Evolutionary conservation across 257 asterid species (phyloP).

Genomic region (Solanum virginianum): DNA sequence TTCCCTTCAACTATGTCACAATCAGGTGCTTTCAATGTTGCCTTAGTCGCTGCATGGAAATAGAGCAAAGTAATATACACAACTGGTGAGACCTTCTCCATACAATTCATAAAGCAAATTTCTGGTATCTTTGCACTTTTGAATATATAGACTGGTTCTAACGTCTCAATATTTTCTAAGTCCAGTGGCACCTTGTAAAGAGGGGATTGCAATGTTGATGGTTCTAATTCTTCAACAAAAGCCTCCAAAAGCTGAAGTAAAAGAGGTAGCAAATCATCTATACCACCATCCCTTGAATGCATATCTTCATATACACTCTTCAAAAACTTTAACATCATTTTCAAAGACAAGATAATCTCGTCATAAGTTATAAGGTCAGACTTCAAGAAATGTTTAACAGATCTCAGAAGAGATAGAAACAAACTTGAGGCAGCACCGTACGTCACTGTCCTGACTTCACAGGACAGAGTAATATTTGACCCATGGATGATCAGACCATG

Average conservation of each 20-base stretch:
- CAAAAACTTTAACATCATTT: constrained; percentile 40
- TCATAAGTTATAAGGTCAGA: constrained; percentile 32
- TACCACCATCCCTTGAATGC: constrained; percentile 15
- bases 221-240: constrained; percentile 45
- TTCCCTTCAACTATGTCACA: constrained; percentile 24
- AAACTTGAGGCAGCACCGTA: constrained; percentile 37
- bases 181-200: constrained; percentile 50
- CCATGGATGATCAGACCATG: constrained; percentile 30
- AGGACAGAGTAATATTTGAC: constrained; percentile 15
- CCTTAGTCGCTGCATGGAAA: constrained; percentile 33
- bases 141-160: constrained; percentile 17
- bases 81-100: constrained; percentile 42
- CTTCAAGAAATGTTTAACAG: constrained; percentile 31
- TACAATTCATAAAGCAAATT: constrained; percentile 22
- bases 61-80: constrained; percentile 35
- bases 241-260: constrained; percentile 43
- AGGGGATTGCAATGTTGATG: constrained; percentile 52
- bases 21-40: constrained; percentile 16
- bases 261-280: constrained; percentile 7
- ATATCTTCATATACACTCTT: constrained; percentile 20
- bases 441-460: constrained; percentile 26
- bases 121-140: constrained; percentile 10
- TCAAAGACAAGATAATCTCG: constrained; percentile 43
- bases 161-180: constrained; percentile 13
- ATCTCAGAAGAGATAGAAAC: constrained; percentile 51